Base-by-base conservation (phyloP, 2,329 filamentous ascomycete species). In the Tolypocladium pustulatum region DNA sequence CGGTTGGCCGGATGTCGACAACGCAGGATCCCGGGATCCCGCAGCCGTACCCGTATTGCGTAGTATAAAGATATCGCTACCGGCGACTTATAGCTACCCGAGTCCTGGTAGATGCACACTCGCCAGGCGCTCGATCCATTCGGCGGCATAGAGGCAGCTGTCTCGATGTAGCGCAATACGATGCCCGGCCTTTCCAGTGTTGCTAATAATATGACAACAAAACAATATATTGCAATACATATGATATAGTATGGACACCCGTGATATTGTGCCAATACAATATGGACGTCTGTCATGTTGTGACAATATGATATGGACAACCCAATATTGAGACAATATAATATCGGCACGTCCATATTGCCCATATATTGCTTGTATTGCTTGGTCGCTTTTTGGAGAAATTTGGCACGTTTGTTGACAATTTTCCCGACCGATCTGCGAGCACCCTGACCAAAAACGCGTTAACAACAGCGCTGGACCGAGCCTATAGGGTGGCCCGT, bases 211-310 rank as follows among this genome's bases (percentile, higher is more conserved):
- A 58, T 58, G 57, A 51, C 57, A 54, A 54, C 54, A 54, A 40
- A 53, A 58, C 49, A 58, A 54, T 58, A 58, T 58, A 58, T 40
- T 52, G 57, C 57, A 32, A 40, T 58, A 58, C 57, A 58, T 54
- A 54, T 30, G 51, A 58, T 25, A 46, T 34, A 34, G 9, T 34
- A 34, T 34, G 32, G 32, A 34, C 9, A 34, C 32, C 32, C 32
- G 4, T 34, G 32, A 34, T 34, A 34, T 34, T 34, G 32, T 34
- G 32, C n/a, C 25, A 13, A 25, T 54, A 58, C 46, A 55, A 58
- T 55, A 55, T 41, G 57, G 32, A 34, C 17, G 38, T 25, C 34
- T 22, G 30, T 34, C 49, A 58, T 58, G 54, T 55, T 58, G 49
- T 46, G 41, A 20, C 57, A 54, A 58, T 58, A 58, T 30, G 54